Evolutionary conservation across 768 basidiomycete species (phyloP), one percentile per base, ranked within the genome.

Genomic region (Strobilomyces confusus): DNA sequence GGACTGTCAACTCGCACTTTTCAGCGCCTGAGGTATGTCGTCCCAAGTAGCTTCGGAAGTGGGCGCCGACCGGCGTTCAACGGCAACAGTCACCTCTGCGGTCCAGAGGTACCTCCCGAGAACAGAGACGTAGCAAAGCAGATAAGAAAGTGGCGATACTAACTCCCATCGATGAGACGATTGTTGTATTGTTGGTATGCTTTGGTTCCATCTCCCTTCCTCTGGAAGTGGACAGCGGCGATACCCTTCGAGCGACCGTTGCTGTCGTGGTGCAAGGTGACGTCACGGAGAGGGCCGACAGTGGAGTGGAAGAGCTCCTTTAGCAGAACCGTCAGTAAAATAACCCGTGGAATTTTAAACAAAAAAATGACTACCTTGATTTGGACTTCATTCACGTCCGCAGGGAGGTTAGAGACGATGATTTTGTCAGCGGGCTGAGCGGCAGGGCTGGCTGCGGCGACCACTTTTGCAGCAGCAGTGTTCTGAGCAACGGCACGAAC

Each of bases 121-220:
- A 55, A 70, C 42, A 59, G 47, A 57, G 63, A 59, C 51, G 58
- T 44, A 63, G 69, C 62, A 71, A 73, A 70, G 61, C 59, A 62
- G 73, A 70, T 62, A 67, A 67, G 65, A 69, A 69, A 70, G 63
- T 68, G 79, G 75, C 77, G 83, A 80, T 89, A 98, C 97, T 93
- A 89, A 99, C 97, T 97, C 79, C 94, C 93, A 87, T 99, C 97
- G 84, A 99, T 95, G 76, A 98, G 89, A 70, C 97, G 88, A 77
- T 91, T 92, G 82, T 99, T 92, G 79, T 98, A 99, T 60, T 91
- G 83, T 63, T 88, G 80, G 72, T 86, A 94, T 3, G 97, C 97
- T 79, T 87, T 92, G 69, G 84, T 84, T 54, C 87, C 97, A 65
- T 95, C 92, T 54, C 93, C 95, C 65, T 86, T 87, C 64, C 80